A percentile compares a stretch with the other conserved stretches of the same genome.
Evolutionary conservation across 2,329 filamentous ascomycete species (phyloP).

Genomic region (Fonsecaea multimorphosa): DNA sequence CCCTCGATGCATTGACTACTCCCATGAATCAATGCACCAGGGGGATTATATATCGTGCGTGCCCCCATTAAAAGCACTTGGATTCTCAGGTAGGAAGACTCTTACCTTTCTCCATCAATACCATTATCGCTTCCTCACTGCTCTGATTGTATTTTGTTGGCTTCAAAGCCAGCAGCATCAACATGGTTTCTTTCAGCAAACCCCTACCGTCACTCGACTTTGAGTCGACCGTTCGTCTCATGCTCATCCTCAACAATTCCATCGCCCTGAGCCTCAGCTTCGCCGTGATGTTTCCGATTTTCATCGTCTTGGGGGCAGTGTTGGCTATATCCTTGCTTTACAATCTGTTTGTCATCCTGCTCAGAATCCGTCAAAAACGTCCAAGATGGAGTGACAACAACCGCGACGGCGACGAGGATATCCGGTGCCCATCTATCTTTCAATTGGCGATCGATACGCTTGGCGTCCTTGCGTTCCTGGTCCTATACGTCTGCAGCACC

Average conservation of each 20-base stretch:
- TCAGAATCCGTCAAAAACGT: not conserved
- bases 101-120: slow-evolving; percentile 2
- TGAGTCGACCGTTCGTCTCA: slow-evolving; percentile 15
- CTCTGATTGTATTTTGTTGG: not conserved
- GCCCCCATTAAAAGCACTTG: not conserved
- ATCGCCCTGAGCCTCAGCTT: slow-evolving; percentile 28
- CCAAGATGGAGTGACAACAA: slow-evolving; percentile 6
- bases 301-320: slow-evolving; percentile 25
- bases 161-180: slow-evolving; percentile 3
- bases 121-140: not conserved
- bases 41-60: slow-evolving; percentile 6
- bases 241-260: slow-evolving; percentile 23
- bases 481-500: slow-evolving; percentile 25
- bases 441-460: slow-evolving; percentile 17
- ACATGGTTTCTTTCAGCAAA: slow-evolving; percentile 12
- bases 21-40: not conserved
- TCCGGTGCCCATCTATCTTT: slow-evolving; percentile 16
- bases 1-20: not conserved
- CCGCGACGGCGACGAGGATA: not conserved
- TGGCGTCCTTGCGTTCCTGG: slow-evolving; percentile 24
- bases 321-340: slow-evolving; percentile 24
- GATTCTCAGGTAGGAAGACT: not conserved
- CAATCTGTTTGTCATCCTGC: slow-evolving; percentile 17
- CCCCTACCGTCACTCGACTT: not conserved
- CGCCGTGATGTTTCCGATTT: slow-evolving; percentile 8